Percentiles rank a stretch among this genome's conserved stretches.
These are phyloP conservation scores for Helichrysum umbraculigerum DNA, from an alignment of 129 eudicot genomes.

Conservation along the genomic window DNA sequence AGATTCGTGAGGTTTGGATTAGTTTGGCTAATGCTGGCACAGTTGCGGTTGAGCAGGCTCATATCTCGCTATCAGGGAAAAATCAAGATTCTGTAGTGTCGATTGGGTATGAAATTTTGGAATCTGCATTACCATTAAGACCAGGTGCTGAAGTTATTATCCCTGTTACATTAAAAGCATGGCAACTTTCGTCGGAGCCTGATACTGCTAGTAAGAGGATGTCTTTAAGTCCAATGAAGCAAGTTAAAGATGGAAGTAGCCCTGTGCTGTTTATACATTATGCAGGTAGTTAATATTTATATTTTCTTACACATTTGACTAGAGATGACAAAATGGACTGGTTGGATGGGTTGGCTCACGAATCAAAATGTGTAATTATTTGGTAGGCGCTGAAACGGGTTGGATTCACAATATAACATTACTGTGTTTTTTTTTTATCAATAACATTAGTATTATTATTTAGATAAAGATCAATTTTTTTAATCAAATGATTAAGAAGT, in stretches of 20 bases:
- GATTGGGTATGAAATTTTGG: conserved; percentile 62
- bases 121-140: conserved; percentile 76
- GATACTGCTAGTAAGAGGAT: conserved; percentile 48
- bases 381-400: neutral
- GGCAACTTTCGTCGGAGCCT: conserved; percentile 69
- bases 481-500: neutral
- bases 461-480: neutral
- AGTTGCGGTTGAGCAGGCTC: conserved; percentile 85
- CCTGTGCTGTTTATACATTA: conserved; percentile 79
- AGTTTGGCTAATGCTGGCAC: conserved; percentile 94
- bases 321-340: neutral
- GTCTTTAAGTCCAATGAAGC: conserved; percentile 43
- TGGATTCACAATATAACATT: neutral
- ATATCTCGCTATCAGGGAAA: conserved; percentile 80
- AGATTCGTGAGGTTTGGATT: conserved; percentile 76
- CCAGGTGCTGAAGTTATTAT: conserved; percentile 93
- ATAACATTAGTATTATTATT: neutral
- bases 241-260: conserved; percentile 72
- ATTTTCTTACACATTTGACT: neutral
- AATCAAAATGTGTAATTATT: neutral
- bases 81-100: conserved; percentile 84
- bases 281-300: conserved; percentile 54
- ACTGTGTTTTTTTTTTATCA: neutral
- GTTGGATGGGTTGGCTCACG: neutral
- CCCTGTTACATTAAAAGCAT: conserved; percentile 83